phyloP scores from a whole-genome alignment of 192 early-diverging fungal genomes.

The Mortierella hygrophila region DNA sequence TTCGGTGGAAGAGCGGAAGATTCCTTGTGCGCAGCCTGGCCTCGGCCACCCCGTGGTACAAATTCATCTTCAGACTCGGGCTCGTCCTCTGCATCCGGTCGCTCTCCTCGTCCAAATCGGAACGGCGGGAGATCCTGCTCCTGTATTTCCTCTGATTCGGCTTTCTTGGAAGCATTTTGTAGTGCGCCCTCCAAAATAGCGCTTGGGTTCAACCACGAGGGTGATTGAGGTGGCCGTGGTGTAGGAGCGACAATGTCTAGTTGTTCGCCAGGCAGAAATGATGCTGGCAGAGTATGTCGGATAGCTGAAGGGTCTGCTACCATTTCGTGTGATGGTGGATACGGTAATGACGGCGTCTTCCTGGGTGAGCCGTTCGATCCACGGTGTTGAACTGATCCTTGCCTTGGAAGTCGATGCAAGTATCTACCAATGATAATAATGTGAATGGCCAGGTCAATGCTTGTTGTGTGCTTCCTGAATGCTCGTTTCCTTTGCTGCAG shows the following conservation, averaged over 20 bases:
- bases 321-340: conserved; percentile 40
- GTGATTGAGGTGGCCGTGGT: conserved; percentile 45
- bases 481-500: neutral
- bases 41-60: conserved; percentile 10
- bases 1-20: neutral
- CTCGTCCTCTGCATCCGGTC: conserved; percentile 48
- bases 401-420: conserved; percentile 43
- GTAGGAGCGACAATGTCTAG: conserved; percentile 46
- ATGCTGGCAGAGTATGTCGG: conserved; percentile 37
- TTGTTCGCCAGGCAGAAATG: conserved; percentile 27
- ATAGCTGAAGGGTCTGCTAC: conserved; percentile 7
- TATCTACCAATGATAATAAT: conserved; percentile 15
- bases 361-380: conserved; percentile 24
- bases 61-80: conserved; percentile 48
- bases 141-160: neutral
- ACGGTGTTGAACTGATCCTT: conserved; percentile 29
- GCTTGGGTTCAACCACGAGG: conserved; percentile 40
- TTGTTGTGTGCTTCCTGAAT: neutral
- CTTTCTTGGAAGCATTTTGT: neutral
- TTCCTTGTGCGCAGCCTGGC: neutral
- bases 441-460: neutral
- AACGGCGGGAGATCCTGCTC: conserved; percentile 40
- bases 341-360: conserved; percentile 32
- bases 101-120: conserved; percentile 43
- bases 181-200: conserved; percentile 28